Conservation (phyloP, 176 grass and related monocot species). For the Oropetium thomaeum region DNA sequence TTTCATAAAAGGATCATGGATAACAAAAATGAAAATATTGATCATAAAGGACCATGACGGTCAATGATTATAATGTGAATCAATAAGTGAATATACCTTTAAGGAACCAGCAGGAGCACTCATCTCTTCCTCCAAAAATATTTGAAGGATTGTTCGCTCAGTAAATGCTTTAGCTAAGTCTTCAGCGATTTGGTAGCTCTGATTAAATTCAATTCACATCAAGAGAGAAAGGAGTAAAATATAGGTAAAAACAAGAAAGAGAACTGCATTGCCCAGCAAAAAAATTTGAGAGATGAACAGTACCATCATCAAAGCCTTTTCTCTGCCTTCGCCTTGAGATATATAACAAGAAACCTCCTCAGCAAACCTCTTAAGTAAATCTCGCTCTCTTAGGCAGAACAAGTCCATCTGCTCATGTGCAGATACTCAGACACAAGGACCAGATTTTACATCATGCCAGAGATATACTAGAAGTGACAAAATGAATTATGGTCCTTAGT, state of each 20-base stretch:
- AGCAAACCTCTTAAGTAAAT: slow-evolving; percentile 67
- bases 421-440: background rate
- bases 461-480: slow-evolving; percentile 12
- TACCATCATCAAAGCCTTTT: slow-evolving; percentile 85
- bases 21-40: background rate
- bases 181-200: slow-evolving; percentile 93
- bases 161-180: slow-evolving; percentile 93
- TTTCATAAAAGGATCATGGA: background rate
- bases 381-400: slow-evolving; percentile 81
- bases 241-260: slow-evolving; percentile 8
- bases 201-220: slow-evolving; percentile 14
- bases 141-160: slow-evolving; percentile 69
- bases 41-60: background rate
- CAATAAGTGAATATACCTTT: slow-evolving; percentile 55
- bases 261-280: background rate
- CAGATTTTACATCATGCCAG: background rate
- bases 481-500: slow-evolving; percentile 14
- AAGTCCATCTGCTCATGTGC: slow-evolving; percentile 61
- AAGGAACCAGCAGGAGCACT: slow-evolving; percentile 44
- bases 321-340: slow-evolving; percentile 63
- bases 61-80: background rate
- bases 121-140: slow-evolving; percentile 72
- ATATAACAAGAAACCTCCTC: slow-evolving; percentile 66
- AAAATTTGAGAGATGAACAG: slow-evolving; percentile 2
- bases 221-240: background rate